phyloP scores from a whole-genome alignment of 495 filamentous ascomycete genomes.

The Penicillium turbatum region DNA sequence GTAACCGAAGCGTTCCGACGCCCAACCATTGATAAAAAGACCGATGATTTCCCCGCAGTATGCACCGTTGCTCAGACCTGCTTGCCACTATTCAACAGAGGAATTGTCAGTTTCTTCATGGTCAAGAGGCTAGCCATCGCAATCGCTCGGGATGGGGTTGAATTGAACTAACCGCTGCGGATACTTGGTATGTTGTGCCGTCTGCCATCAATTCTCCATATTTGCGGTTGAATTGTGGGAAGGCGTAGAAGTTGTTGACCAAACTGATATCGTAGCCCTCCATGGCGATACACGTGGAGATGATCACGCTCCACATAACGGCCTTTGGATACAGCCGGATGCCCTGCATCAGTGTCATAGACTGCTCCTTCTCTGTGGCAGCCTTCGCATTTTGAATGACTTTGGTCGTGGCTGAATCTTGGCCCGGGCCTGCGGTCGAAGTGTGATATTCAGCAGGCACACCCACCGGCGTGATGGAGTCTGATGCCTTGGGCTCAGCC shows the following conservation, averaged over 20 bases:
- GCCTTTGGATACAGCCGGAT: constrained; percentile 55
- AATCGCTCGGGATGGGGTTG: not conserved
- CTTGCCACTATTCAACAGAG: constrained; percentile 55
- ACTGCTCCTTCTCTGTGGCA: constrained; percentile 45
- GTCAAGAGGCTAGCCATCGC: not conserved
- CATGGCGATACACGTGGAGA: constrained; percentile 54
- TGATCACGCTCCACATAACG: constrained; percentile 50
- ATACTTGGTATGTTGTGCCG: constrained; percentile 59
- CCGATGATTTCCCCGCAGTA: constrained; percentile 69
- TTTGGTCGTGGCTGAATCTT: constrained; percentile 31
- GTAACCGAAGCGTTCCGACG: constrained; percentile 73
- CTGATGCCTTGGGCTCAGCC: constrained; percentile 22
- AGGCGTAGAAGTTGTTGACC: constrained; percentile 50
- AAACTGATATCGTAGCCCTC: constrained; percentile 56
- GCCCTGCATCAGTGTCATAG: constrained; percentile 43
- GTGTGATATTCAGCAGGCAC: constrained; percentile 11
- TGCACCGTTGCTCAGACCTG: constrained; percentile 67
- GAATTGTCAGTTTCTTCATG: constrained; percentile 7
- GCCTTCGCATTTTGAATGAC: constrained; percentile 42
- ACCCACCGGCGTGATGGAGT: constrained; percentile 29
- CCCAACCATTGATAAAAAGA: constrained; percentile 69
- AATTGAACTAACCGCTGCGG: constrained; percentile 45
- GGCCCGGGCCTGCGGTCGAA: constrained; percentile 17
- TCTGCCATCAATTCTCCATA: constrained; percentile 56
- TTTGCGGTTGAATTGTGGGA: constrained; percentile 58